phyloP scores from a whole-genome alignment of 2,329 filamentous ascomycete genomes.

The Ciborinia camelliae region DNA sequence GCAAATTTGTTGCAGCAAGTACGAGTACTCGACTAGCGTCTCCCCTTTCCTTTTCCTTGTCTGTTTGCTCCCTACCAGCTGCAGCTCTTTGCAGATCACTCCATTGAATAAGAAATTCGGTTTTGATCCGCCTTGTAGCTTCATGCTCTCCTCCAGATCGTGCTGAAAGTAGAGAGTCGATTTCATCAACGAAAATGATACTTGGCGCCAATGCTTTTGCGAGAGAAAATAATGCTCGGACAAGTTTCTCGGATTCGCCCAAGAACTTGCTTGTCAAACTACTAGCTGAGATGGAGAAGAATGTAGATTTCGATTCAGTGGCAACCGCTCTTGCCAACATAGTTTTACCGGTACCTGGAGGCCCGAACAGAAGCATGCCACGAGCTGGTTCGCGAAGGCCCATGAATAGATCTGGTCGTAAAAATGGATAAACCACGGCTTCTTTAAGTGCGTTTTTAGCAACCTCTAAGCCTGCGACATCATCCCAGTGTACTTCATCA shows the following conservation, averaged over 20 bases:
- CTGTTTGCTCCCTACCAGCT: constrained; percentile 70
- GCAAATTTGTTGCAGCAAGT: constrained; percentile 89
- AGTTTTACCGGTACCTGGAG: constrained; percentile 96
- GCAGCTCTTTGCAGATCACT: constrained; percentile 89
- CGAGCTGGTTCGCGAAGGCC: constrained; percentile 89
- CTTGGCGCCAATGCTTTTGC: constrained; percentile 86
- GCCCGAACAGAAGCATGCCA: constrained; percentile 94
- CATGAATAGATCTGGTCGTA: constrained; percentile 93
- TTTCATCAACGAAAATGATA: constrained; percentile 98
- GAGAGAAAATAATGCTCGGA: constrained; percentile 85
- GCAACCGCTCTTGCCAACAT: constrained; percentile 95
- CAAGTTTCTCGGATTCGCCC: constrained; percentile 94
- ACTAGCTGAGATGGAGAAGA: constrained; percentile 95
- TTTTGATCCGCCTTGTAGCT: constrained; percentile 90
- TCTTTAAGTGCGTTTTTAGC: constrained; percentile 93
- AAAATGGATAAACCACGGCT: constrained; percentile 93
- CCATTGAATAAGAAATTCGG: constrained; percentile 97
- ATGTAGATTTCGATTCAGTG: constrained; percentile 90
- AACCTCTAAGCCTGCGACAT: constrained; percentile 84
- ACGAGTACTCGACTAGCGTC: constrained; percentile 89
- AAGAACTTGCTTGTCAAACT: constrained; percentile 94
- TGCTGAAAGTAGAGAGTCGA: constrained; percentile 86
- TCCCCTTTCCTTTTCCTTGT: constrained; percentile 65
- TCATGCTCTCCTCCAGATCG: constrained; percentile 87
- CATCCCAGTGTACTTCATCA: constrained; percentile 91